Evolutionary conservation across 31 red algal species (phyloP).

Genomic region (Endocladia muricata): DNA sequence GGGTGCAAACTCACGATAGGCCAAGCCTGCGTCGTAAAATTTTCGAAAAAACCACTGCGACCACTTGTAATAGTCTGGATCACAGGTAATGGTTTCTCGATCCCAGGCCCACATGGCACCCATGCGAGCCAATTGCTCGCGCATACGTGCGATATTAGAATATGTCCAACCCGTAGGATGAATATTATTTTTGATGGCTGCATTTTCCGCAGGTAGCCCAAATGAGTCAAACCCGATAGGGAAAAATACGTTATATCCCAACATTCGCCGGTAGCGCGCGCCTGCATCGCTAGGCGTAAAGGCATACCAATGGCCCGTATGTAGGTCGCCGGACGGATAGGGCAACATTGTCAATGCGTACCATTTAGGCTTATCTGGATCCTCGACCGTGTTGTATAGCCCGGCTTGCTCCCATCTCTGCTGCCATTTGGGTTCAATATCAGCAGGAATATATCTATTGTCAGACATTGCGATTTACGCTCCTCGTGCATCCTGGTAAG

Average conservation of each 20-base stretch:
- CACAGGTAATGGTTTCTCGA: conserved; percentile 84
- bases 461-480: too few relatives aligned
- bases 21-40: conserved; percentile 87
- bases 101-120: conserved; percentile 95
- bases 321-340: conserved; percentile 97
- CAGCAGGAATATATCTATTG: too few relatives aligned
- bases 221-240: conserved; percentile 99
- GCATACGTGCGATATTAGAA: conserved; percentile 77
- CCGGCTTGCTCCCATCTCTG: conserved; percentile 42
- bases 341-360: conserved; percentile 99
- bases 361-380: conserved; percentile 74
- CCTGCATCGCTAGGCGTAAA: conserved; percentile 98
- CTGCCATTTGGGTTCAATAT: conserved; percentile 87
- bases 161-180: conserved; percentile 84
- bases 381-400: conserved; percentile 14
- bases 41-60: conserved; percentile 99
- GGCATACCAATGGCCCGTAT: conserved; percentile 97
- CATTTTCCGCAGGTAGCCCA: conserved; percentile 98
- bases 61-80: conserved; percentile 93
- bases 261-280: conserved; percentile 84
- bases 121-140: conserved; percentile 77
- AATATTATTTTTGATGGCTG: conserved; percentile 84
- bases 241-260: conserved; percentile 89
- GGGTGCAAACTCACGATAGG: conserved; percentile 89
- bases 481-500: too few relatives aligned